Base-by-base conservation (phyloP, 192 early-diverging fungal species). In the Bifiguratus adelaidae region DNA sequence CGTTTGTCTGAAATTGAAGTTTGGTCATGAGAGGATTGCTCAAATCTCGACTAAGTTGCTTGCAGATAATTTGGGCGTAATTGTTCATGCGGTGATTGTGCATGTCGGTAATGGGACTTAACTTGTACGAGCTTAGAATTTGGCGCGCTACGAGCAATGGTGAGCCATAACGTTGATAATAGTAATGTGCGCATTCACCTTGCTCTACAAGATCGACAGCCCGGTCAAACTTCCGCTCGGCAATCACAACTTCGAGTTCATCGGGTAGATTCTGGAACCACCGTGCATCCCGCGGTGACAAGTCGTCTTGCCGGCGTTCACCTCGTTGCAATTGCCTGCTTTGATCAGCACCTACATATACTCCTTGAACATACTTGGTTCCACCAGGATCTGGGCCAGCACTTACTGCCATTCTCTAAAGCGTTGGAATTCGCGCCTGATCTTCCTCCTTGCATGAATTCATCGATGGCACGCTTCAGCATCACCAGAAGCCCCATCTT, bases 211-310 rank as follows among this genome's bases (percentile, higher is more conserved):
- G 58, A 3, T 56, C 54, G 2, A 91, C 87, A 5, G 91, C 88
- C n/a, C 61, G 54, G 28, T 87, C 82, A 63, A 95, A 95, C 50
- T 95, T 91, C 28, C 92, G 67, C 23, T 88, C 77, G 0, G 92
- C 93, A 70, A 99, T 93, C 22, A 84, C 61, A 6, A 99, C 91
- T 44, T 96, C 95, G 35, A 99, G 60, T 38, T 87, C 81, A 60
- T 96, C 91, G 4, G 83, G 70, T 37, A 92, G 74, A 46, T 91
- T 83, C 35, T 68, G 70, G 12, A 90, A 44, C 80, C 80, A 85
- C n/a, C 65, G 61, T 19, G 56, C 44, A 45, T 75, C 65, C 9
- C 45, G 40, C 19, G 56, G n/a, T n/a, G n/a, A n/a, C n/a, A n/a
- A n/a, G n/a, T n/a, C n/a, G n/a, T n/a, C n/a, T n/a, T n/a, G n/a